Evolutionary conservation across 768 basidiomycete genomes (phyloP).

Genomic region (Xerocomus potaroensis): DNA sequence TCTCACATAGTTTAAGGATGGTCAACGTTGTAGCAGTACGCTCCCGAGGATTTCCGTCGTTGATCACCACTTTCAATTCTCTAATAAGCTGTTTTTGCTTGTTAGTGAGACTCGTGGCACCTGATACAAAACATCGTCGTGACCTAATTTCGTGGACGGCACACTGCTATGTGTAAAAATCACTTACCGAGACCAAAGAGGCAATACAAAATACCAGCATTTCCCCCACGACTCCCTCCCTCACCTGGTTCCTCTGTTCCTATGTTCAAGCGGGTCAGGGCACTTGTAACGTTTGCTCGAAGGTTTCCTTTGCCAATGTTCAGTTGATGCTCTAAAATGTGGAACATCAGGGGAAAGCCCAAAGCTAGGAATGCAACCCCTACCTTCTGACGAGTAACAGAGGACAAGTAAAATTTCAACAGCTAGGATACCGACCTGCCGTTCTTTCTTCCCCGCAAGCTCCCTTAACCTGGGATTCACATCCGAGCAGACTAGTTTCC

Average conservation of each 20-base stretch:
- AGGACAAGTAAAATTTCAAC: conserved; percentile 15
- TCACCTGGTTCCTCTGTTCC: neutral
- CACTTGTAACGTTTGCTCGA: conserved; percentile 14
- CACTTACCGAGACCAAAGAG: conserved; percentile 15
- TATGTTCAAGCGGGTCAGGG: conserved; percentile 3
- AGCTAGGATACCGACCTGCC: conserved; percentile 15
- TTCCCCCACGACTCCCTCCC: neutral
- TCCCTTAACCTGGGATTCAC: conserved; percentile 13
- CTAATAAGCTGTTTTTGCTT: conserved; percentile 6
- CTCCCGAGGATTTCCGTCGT: conserved; percentile 1
- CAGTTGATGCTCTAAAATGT: conserved; percentile 6
- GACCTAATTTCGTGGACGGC: neutral
- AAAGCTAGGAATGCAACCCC: neutral
- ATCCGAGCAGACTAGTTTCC: neutral
- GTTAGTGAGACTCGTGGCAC: neutral
- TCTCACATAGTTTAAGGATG: conserved; percentile 16
- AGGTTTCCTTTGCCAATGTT: conserved; percentile 2
- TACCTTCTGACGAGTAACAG: conserved; percentile 2
- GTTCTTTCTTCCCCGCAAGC: conserved; percentile 6
- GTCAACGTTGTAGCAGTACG: conserved; percentile 22
- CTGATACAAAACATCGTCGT: conserved; percentile 1
- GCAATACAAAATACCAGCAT: conserved; percentile 1
- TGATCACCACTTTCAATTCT: conserved; percentile 4
- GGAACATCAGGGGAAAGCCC: neutral
- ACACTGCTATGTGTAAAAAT: neutral